A percentile compares a stretch with the other conserved stretches of the same genome.
Evolutionary conservation across 176 grass and related monocot species (phyloP).

Genomic region (Oropetium thomaeum): DNA sequence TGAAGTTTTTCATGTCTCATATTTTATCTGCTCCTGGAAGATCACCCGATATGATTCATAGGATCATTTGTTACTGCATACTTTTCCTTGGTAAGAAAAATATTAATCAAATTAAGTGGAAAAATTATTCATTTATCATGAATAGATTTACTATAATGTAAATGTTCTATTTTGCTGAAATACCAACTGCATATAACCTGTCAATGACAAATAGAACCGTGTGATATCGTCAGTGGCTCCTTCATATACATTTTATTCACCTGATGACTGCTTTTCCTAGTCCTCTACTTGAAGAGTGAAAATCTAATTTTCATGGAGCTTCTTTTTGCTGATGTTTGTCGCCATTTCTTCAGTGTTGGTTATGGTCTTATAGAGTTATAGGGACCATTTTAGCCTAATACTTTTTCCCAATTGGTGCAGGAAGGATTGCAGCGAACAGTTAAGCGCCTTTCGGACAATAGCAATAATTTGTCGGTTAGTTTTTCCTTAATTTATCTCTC

Average conservation of each 20-base stretch:
- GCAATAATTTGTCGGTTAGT: not conserved
- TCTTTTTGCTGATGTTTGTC: no score
- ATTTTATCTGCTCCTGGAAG: no score
- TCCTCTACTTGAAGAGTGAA: no score
- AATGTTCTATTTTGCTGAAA: not conserved
- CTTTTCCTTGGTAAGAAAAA: not conserved
- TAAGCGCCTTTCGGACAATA: not conserved
- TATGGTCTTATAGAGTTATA: no score
- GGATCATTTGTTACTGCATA: not conserved
- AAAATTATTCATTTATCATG: not conserved
- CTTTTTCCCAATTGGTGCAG: not conserved
- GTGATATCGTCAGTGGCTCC: not conserved
- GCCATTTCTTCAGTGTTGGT: no score
- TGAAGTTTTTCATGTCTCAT: not conserved
- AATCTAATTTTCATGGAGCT: no score
- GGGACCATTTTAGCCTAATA: no score
- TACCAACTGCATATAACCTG: not conserved
- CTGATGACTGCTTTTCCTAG: not conserved
- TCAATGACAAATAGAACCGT: not conserved
- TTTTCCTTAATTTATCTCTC: not conserved
- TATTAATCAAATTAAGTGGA: not conserved
- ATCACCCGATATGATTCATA: not conserved
- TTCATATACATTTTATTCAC: not conserved
- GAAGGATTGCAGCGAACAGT: slow-evolving; percentile 9
- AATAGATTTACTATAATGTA: not conserved